These are phyloP conservation scores for Sordariomycetes sp. DNA, from an alignment of 2,329 filamentous ascomycete species.

Conservation along the genomic window DNA sequence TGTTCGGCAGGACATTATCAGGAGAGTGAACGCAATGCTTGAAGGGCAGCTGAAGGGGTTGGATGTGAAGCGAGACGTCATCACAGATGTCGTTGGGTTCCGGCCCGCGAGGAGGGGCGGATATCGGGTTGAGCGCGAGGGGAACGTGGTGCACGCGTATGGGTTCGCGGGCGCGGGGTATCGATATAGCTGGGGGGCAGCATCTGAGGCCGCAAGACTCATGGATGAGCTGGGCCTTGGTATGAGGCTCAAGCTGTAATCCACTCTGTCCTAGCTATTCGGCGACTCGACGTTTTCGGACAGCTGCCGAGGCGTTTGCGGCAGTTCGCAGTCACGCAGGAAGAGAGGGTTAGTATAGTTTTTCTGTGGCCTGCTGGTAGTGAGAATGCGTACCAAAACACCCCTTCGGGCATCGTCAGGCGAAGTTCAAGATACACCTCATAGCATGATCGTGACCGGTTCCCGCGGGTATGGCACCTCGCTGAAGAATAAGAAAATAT, in stretches of 20 bases:
- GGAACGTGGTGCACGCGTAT: background rate
- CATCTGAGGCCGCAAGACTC: background rate
- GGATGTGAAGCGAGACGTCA: background rate
- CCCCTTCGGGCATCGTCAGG: background rate
- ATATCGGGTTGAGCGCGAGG: background rate
- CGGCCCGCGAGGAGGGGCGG: background rate
- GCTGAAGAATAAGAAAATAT: background rate
- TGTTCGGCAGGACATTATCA: background rate
- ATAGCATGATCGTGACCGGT: background rate
- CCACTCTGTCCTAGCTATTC: background rate
- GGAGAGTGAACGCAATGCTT: background rate
- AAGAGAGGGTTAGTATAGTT: too few relatives aligned
- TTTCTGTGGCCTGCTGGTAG: background rate
- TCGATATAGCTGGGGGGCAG: background rate
- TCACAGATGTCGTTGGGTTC: background rate
- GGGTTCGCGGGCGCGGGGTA: background rate
- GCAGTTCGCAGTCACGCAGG: too few relatives aligned
- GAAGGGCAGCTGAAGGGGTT: background rate
- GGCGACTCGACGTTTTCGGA: background rate
- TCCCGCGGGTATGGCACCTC: background rate
- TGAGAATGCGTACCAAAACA: background rate
- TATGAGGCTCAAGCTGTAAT: background rate
- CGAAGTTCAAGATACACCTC: background rate
- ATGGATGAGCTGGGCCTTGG: background rate
- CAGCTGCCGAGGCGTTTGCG: background rate